phyloP scores from a whole-genome alignment of 192 early-diverging fungal species.

The Coemansia sp. region DNA sequence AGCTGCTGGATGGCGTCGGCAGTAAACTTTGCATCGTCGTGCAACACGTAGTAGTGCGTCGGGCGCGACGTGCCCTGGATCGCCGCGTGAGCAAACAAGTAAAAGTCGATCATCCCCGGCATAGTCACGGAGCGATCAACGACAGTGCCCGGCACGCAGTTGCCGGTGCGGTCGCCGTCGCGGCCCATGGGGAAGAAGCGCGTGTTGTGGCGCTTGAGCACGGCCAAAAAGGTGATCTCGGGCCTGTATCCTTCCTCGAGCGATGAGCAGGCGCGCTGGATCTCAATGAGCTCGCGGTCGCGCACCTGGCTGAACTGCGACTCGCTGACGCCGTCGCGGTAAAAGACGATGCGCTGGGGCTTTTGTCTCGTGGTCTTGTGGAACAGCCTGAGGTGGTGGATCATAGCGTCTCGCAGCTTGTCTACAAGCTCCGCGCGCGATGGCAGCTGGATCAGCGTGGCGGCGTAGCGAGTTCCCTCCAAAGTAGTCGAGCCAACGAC shows the following conservation, averaged over 20 bases:
- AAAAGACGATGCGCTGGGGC: slow-evolving; percentile 81
- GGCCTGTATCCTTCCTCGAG: slow-evolving; percentile 77
- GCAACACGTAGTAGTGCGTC: slow-evolving; percentile 90
- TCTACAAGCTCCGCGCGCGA: slow-evolving; percentile 75
- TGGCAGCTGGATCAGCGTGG: slow-evolving; percentile 68
- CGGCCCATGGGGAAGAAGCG: slow-evolving; percentile 72
- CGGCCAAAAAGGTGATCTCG: slow-evolving; percentile 70
- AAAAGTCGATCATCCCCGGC: slow-evolving; percentile 87
- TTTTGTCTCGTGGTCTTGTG: slow-evolving; percentile 63
- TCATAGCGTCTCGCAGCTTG: slow-evolving; percentile 66
- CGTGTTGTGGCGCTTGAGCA: slow-evolving; percentile 85
- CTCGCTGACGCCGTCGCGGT: slow-evolving; percentile 92
- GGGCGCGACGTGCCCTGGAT: slow-evolving; percentile 94
- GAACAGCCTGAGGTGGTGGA: slow-evolving; percentile 66
- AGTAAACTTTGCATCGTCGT: slow-evolving; percentile 84
- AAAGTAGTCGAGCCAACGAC: slow-evolving; percentile 72
- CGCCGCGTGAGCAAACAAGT: slow-evolving; percentile 86
- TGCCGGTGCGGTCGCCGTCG: slow-evolving; percentile 75
- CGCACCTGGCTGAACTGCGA: slow-evolving; percentile 80
- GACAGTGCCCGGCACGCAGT: slow-evolving; percentile 83
- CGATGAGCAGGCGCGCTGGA: slow-evolving; percentile 63
- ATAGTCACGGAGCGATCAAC: slow-evolving; percentile 76
- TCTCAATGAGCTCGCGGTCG: slow-evolving; percentile 72
- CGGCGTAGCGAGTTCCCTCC: slow-evolving; percentile 64
- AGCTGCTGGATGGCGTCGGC: slow-evolving; percentile 82